These are phyloP conservation scores for Syzygium oleosum DNA, from an alignment of 345 rosid genomes.

Conservation along the genomic window DNA sequence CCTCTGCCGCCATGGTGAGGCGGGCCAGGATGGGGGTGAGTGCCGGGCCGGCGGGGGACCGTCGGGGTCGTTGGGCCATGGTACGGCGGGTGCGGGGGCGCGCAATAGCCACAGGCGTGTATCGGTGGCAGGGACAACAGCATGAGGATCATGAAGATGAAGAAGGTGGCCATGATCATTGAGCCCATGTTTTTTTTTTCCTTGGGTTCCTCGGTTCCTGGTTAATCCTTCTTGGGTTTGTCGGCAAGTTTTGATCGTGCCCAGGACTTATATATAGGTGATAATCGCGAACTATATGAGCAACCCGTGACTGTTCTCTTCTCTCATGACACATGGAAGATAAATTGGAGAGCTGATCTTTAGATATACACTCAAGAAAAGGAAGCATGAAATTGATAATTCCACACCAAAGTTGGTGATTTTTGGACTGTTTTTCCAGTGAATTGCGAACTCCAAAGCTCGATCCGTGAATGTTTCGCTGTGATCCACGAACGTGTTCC, in stretches of 20 bases:
- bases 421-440: background rate
- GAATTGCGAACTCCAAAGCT: background rate
- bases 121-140: conserved; percentile 7
- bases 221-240: background rate
- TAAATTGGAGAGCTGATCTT: background rate
- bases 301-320: background rate
- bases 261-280: background rate
- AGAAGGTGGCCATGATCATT: conserved; percentile 2
- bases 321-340: background rate
- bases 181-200: background rate
- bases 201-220: background rate
- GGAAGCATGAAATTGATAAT: background rate
- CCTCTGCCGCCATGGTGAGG: conserved; percentile 1
- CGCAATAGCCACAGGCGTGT: conserved; percentile 6
- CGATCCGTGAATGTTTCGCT: background rate
- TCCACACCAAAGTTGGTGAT: background rate
- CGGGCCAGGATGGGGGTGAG: background rate
- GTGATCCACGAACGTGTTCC: background rate
- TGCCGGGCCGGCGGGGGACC: conserved; percentile 1
- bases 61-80: background rate
- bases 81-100: conserved; percentile 5
- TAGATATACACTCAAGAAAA: background rate
- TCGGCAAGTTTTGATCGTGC: background rate
- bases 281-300: background rate
- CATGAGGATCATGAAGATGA: conserved; percentile 9